Evolutionary conservation across 257 asterid genomes (phyloP).

Genomic region (Solanum bukasovii): DNA sequence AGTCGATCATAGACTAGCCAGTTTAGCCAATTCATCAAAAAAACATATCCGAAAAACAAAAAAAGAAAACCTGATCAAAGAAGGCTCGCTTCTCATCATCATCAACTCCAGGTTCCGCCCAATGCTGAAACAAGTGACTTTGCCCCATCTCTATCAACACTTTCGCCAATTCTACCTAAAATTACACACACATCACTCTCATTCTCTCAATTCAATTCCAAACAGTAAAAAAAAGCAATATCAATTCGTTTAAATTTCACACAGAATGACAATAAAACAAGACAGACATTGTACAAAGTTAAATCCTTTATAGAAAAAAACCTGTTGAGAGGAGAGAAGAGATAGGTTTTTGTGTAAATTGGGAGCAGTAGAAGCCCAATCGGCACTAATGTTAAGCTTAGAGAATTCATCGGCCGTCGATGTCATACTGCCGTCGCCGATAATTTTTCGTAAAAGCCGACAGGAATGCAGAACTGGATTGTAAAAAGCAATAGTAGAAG

Average conservation of each 20-base stretch:
- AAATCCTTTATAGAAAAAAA: background rate
- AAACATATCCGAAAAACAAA: background rate
- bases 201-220: background rate
- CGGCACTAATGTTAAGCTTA: slow-evolving; percentile 26
- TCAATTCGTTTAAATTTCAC: background rate
- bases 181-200: background rate
- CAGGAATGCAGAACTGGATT: background rate
- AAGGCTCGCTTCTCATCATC: slow-evolving; percentile 63
- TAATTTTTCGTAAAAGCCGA: background rate
- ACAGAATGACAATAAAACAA: background rate
- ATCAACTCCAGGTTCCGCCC: slow-evolving; percentile 81
- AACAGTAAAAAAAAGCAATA: background rate
- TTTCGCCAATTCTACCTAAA: slow-evolving; percentile 78
- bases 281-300: background rate
- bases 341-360: slow-evolving; percentile 55
- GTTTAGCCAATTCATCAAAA: background rate
- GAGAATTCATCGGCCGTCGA: slow-evolving; percentile 37
- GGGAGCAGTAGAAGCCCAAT: slow-evolving; percentile 40
- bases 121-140: slow-evolving; percentile 69
- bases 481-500: background rate
- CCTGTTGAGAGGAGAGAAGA: slow-evolving; percentile 66
- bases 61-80: slow-evolving; percentile 55
- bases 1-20: background rate
- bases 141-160: slow-evolving; percentile 59
- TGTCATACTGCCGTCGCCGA: background rate